A percentile compares a stretch with the other conserved stretches of the same genome.
Conservation (phyloP, 331 rosid species). For the Rhamnella rubrinervis region DNA sequence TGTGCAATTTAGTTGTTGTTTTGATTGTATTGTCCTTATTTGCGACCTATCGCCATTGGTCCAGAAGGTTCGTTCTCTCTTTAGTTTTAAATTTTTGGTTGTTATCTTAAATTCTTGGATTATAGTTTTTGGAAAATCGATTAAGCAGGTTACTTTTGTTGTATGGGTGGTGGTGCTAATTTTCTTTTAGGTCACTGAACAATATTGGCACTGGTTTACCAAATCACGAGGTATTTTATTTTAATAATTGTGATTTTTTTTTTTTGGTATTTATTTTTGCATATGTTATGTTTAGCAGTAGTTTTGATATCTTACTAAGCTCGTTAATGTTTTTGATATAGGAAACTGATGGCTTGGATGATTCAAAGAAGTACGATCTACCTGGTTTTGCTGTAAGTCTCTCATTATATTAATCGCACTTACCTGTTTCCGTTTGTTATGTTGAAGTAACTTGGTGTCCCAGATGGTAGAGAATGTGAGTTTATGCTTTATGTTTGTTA, state of each 20-base stretch:
- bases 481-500: neutral
- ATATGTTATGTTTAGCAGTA: neutral
- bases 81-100: neutral
- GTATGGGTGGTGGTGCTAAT: neutral
- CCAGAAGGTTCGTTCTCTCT: slow-evolving; percentile 46
- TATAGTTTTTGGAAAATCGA: neutral
- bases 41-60: slow-evolving; percentile 68
- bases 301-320: neutral
- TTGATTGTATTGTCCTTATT: slow-evolving; percentile 56
- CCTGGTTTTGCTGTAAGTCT: slow-evolving; percentile 83
- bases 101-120: neutral
- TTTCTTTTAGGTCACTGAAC: slow-evolving; percentile 20
- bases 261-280: neutral
- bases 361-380: slow-evolving; percentile 64
- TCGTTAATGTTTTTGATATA: slow-evolving; percentile 20
- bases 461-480: neutral
- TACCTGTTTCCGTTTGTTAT: neutral
- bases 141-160: slow-evolving; percentile 2
- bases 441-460: neutral
- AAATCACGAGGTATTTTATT: slow-evolving; percentile 17
- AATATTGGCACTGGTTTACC: slow-evolving; percentile 17
- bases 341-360: slow-evolving; percentile 46
- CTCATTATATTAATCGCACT: neutral
- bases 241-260: neutral
- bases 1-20: slow-evolving; percentile 53